Percentiles rank a stretch among this genome's conserved stretches.
Evolutionary conservation across 2,329 filamentous ascomycete species (phyloP).

Genomic region (Daldinia sp.): DNA sequence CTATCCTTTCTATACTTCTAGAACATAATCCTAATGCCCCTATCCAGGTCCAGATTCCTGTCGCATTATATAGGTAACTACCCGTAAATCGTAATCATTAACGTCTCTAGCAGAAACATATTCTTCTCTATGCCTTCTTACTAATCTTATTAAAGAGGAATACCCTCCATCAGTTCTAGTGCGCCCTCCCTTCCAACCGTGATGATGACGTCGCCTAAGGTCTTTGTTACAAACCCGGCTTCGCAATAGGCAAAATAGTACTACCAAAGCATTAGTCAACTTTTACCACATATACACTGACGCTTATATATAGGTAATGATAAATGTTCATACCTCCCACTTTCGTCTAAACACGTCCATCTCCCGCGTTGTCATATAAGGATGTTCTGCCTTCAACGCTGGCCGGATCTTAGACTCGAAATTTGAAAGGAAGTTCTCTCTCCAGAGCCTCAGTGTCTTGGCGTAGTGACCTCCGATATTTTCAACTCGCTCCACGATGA

Average conservation of each 20-base stretch:
- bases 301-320: neutral
- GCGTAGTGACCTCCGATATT: conserved; percentile 82
- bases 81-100: neutral
- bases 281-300: too few relatives aligned
- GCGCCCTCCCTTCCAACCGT: conserved; percentile 75
- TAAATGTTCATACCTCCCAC: conserved; percentile 68
- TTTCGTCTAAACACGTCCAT: conserved; percentile 76
- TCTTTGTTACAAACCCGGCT: conserved; percentile 78
- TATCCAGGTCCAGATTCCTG: neutral
- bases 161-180: conserved; percentile 75
- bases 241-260: conserved; percentile 84
- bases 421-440: conserved; percentile 71
- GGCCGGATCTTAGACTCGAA: conserved; percentile 72
- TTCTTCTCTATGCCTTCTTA: neutral
- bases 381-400: conserved; percentile 69
- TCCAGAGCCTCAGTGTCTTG: conserved; percentile 76
- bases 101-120: neutral
- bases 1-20: neutral
- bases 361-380: conserved; percentile 69
- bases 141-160: conserved; percentile 65
- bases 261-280: conserved; percentile 49
- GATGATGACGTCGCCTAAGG: conserved; percentile 78
- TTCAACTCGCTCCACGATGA: conserved; percentile 75
- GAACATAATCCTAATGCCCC: neutral
- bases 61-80: too few relatives aligned